Evolutionary conservation across 495 filamentous ascomycete species (phyloP).

Genomic region (Thozetella sp.): DNA sequence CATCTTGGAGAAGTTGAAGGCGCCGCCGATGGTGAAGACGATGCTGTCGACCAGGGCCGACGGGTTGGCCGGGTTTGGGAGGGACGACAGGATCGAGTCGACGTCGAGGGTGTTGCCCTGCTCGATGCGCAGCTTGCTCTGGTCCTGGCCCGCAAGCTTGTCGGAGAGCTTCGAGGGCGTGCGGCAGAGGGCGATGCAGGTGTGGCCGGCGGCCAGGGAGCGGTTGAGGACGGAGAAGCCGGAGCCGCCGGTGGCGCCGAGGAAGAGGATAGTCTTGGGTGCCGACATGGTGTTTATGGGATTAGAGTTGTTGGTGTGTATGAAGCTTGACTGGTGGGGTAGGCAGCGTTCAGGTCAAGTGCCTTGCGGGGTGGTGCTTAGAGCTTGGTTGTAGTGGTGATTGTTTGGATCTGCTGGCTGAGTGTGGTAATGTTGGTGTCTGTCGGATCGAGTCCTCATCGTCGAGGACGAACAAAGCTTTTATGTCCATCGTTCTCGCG

Average conservation of each 20-base stretch:
- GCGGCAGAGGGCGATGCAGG: slow-evolving; percentile 58
- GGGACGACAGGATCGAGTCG: slow-evolving; percentile 36
- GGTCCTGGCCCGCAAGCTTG: slow-evolving; percentile 27
- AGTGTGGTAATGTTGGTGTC: no score
- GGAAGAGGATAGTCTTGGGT: slow-evolving; percentile 50
- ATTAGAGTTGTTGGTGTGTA: no score
- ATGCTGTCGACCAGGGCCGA: slow-evolving; percentile 35
- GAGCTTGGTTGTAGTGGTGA: no score
- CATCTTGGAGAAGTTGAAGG: slow-evolving; percentile 22
- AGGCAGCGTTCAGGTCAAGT: no score
- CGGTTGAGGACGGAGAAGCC: slow-evolving; percentile 45
- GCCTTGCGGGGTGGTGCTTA: no score
- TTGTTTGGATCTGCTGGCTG: no score
- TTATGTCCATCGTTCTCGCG: no score
- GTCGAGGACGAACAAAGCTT: no score
- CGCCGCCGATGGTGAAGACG: slow-evolving; percentile 49
- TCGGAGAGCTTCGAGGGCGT: slow-evolving; percentile 61
- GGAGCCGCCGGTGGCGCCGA: slow-evolving; percentile 58
- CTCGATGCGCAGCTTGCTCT: slow-evolving; percentile 45
- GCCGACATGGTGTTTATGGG: slow-evolving; percentile 7
- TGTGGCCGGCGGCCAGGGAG: slow-evolving; percentile 51
- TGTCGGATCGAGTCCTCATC: no score
- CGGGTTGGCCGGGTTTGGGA: slow-evolving; percentile 15
- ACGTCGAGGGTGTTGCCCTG: slow-evolving; percentile 54
- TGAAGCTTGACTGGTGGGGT: no score